phyloP scores from a whole-genome alignment of 2,329 filamentous ascomycete species.

The Pseudocercospora eumusae region DNA sequence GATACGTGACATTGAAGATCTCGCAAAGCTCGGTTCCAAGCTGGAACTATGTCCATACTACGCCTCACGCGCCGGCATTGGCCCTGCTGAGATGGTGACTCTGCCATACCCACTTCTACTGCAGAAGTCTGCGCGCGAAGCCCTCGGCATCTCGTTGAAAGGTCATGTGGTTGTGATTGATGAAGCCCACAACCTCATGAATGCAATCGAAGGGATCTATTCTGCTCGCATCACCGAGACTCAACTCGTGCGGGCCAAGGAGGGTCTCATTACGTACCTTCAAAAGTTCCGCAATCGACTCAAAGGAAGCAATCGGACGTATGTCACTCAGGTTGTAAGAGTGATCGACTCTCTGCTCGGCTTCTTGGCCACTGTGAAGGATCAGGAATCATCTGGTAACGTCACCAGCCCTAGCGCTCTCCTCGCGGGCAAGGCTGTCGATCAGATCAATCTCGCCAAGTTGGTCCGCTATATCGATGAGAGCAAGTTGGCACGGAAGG shows the following conservation, averaged over 20 bases:
- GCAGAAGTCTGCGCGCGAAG: constrained; percentile 83
- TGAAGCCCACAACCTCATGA: constrained; percentile 97
- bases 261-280: constrained; percentile 78
- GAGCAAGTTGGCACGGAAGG: constrained; percentile 90
- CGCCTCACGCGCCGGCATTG: constrained; percentile 82
- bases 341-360: constrained; percentile 71
- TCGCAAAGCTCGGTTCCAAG: constrained; percentile 73
- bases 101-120: constrained; percentile 88
- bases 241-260: constrained; percentile 71
- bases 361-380: constrained; percentile 18
- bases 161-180: constrained; percentile 92
- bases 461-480: constrained; percentile 84
- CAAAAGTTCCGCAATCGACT: constrained; percentile 84
- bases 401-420: constrained; percentile 70
- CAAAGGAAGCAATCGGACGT: constrained; percentile 87
- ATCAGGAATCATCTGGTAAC: constrained; percentile 56
- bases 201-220: constrained; percentile 84
- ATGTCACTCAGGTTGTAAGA: constrained; percentile 82
- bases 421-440: constrained; percentile 79
- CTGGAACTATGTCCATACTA: constrained; percentile 92
- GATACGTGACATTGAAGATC: constrained; percentile 90
- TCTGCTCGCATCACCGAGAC: constrained; percentile 72
- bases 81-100: constrained; percentile 75
- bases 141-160: constrained; percentile 81
- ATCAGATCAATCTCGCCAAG: constrained; percentile 93